Evolutionary conservation across 306 rosid genomes (phyloP), one percentile per base, ranked within the genome.

Genomic region (Sesbania bispinosa): DNA sequence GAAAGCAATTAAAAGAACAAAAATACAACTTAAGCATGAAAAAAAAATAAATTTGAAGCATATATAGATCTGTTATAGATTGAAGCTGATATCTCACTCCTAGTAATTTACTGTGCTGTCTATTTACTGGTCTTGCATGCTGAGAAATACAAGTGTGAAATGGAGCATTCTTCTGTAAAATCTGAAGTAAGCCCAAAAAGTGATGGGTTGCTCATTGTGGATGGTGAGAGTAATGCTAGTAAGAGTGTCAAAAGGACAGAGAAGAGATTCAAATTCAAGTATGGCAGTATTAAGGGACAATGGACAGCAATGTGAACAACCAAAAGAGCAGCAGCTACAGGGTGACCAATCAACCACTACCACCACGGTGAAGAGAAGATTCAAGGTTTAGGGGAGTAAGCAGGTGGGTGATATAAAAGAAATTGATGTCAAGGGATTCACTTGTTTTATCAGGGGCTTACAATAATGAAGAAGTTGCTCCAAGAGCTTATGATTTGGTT

Each of bases 401-500:
- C 85, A 81, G 86, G 93, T 75, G 59, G 46, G 81, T 33, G 42
- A 14, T 51, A 2, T 39, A 5, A 16, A 7, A 42, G 69, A 36
- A 70, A 55, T 6, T 70, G 50, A 51, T 60, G 45, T 43, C 41
- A 19, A 30, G 38, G 42, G 0, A n/a, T 59, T 70, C 33, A 41
- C 32, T 48, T 4, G 23, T 67, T 50, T 58, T 16, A 24, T 66
- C 71, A 92, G 98, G 98, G 24, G 98, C 98, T 83, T 93, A 93
- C 76, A 90, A 87, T 75, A 94, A 90, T 80, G 97, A 93, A 84
- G 90, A 93, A 77, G 88, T 90, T 30, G 98, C 97, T 3, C 97
- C 97, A 52, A 84, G 97, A 66, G 98, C 97, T 41, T 93, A 93
- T 80, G 98, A 93, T 83, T 80, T 93, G 82, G 98, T 92, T 60